Percentiles rank a stretch among this genome's conserved stretches.
Evolutionary conservation across 148 eudicot species (phyloP).

Genomic region (Heliosperma pusillum): DNA sequence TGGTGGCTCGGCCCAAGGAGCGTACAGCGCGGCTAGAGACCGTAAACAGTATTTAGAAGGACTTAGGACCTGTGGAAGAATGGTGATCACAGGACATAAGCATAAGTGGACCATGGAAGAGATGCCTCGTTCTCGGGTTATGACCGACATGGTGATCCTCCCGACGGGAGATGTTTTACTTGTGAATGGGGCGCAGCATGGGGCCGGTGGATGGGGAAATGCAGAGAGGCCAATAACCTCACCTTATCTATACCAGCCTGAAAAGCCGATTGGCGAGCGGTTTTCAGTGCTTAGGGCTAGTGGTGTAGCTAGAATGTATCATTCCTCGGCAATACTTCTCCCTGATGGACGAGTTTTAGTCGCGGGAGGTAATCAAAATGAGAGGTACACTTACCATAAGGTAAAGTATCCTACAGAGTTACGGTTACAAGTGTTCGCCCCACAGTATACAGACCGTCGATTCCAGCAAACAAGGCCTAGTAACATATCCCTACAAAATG

Average conservation of each 20-base stretch:
- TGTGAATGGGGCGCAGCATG: constrained; percentile 57
- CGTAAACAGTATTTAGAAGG: constrained; percentile 29
- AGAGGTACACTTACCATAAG: constrained; percentile 34
- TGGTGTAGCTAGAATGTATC: constrained; percentile 64
- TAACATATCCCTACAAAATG: background rate
- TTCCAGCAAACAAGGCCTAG: background rate
- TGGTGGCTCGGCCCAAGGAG: constrained; percentile 58
- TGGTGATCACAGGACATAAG: constrained; percentile 43
- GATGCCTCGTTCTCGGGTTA: constrained; percentile 62
- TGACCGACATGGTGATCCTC: constrained; percentile 64
- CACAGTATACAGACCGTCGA: constrained; percentile 43
- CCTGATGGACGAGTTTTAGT: constrained; percentile 76
- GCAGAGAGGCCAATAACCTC: constrained; percentile 46
- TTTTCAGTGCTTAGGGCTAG: constrained; percentile 48
- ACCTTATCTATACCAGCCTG: constrained; percentile 52
- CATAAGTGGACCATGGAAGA: constrained; percentile 57
- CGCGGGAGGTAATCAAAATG: constrained; percentile 74
- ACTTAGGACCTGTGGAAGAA: constrained; percentile 43
- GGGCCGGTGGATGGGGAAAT: constrained; percentile 74
- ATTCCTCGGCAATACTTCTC: constrained; percentile 53
- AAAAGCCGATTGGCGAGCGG: constrained; percentile 30
- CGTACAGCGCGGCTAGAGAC: constrained; percentile 26
- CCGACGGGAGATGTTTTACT: constrained; percentile 50
- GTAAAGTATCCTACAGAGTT: constrained; percentile 69
- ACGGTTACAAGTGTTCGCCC: constrained; percentile 61